Conservation (phyloP, 257 asterid species). For the Capsicum pubescens region DNA sequence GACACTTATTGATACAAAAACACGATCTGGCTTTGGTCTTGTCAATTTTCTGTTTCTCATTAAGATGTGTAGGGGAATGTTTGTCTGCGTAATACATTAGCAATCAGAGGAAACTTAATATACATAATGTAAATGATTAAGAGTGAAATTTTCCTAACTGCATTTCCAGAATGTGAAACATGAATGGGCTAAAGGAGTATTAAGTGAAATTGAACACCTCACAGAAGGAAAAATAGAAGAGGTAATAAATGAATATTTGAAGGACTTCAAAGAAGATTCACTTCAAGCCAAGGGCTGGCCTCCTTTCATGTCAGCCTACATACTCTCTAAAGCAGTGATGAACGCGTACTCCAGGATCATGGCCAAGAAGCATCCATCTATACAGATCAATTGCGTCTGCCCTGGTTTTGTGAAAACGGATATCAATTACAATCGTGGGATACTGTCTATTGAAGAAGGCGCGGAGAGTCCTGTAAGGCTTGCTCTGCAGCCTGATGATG, state of each 20-base stretch:
- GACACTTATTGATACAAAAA: neutral
- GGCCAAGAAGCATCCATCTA: slow-evolving; percentile 43
- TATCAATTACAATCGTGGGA: slow-evolving; percentile 42
- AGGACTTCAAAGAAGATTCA: slow-evolving; percentile 41
- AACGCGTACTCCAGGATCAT: slow-evolving; percentile 51
- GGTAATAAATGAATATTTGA: slow-evolving; percentile 44
- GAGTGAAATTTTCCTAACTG: neutral
- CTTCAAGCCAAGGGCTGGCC: slow-evolving; percentile 55
- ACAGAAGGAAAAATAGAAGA: slow-evolving; percentile 50
- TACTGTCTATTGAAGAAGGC: slow-evolving; percentile 42
- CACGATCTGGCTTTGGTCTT: neutral
- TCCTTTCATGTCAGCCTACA: slow-evolving; percentile 46
- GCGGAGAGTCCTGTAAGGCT: slow-evolving; percentile 51
- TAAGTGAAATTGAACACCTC: slow-evolving; percentile 41
- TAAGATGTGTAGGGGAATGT: no score
- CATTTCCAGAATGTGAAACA: slow-evolving; percentile 43
- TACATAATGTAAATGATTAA: neutral
- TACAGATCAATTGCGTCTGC: slow-evolving; percentile 49
- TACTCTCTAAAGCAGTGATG: slow-evolving; percentile 60
- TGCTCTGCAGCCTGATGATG: slow-evolving; percentile 47
- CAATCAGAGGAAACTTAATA: neutral
- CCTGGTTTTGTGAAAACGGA: slow-evolving; percentile 62
- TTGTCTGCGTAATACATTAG: neutral
- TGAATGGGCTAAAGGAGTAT: slow-evolving; percentile 49
- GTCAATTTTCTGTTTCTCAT: neutral